These are phyloP conservation scores for Arthromyces matolae DNA, from an alignment of 768 basidiomycete species.

Conservation along the genomic window DNA sequence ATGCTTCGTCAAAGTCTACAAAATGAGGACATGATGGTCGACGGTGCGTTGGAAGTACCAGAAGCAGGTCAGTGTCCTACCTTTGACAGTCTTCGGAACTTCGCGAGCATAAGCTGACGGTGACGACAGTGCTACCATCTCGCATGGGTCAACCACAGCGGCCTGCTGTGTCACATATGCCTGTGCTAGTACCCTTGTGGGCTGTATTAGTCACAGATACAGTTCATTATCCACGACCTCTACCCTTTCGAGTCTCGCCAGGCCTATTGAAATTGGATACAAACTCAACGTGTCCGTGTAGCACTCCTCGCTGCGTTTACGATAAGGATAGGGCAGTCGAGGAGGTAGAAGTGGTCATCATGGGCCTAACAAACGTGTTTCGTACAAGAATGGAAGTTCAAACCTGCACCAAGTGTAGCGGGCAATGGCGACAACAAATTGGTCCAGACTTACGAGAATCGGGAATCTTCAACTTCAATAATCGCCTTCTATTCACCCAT, in stretches of 20 bases:
- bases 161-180: background rate
- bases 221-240: background rate
- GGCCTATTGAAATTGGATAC: background rate
- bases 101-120: background rate
- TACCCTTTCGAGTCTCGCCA: background rate
- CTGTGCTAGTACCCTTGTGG: background rate
- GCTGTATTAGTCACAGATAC: background rate
- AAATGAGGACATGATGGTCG: background rate
- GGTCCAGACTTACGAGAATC: conserved; percentile 22
- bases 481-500: conserved; percentile 20
- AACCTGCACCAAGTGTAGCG: conserved; percentile 13
- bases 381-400: conserved; percentile 21
- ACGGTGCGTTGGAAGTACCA: background rate
- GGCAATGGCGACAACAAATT: conserved; percentile 10
- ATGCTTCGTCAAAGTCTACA: background rate
- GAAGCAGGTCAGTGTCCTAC: background rate
- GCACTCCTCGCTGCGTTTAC: background rate
- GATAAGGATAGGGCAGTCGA: background rate
- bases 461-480: conserved; percentile 28
- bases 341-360: background rate
- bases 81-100: too few relatives aligned
- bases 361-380: background rate
- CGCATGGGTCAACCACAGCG: background rate
- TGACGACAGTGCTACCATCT: background rate
- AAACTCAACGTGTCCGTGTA: background rate